These are phyloP conservation scores for Acanthochlamys bracteata DNA, from an alignment of 106 monocot species.

Conservation along the genomic window DNA sequence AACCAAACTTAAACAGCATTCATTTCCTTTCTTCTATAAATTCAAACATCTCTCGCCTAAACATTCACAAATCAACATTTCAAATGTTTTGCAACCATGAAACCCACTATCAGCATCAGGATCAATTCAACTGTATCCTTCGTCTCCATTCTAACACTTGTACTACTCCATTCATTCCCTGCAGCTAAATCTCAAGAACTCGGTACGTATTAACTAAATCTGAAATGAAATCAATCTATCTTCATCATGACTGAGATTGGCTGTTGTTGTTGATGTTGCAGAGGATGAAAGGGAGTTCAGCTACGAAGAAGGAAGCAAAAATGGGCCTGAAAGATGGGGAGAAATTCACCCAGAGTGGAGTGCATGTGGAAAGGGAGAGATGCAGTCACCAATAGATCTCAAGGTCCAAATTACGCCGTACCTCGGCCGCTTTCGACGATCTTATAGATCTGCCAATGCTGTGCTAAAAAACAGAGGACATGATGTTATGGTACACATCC, in stretches of 20 bases:
- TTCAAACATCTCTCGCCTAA: too few species aligned
- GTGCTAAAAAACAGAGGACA: constrained; percentile 53
- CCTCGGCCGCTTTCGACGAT: constrained; percentile 12
- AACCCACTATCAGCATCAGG: too few species aligned
- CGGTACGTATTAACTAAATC: too few species aligned
- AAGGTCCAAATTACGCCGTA: constrained; percentile 10
- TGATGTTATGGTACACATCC: constrained; percentile 47
- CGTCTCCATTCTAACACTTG: too few species aligned
- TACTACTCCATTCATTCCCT: too few species aligned
- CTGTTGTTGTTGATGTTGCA: constrained; percentile 6
- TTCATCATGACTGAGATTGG: not conserved
- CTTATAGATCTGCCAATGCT: constrained; percentile 36
- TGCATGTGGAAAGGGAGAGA: constrained; percentile 29
- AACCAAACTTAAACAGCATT: too few species aligned
- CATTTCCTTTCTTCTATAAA: too few species aligned
- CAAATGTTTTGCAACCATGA: too few species aligned
- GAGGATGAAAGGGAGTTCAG: constrained; percentile 55
- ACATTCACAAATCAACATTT: too few species aligned
- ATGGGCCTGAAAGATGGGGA: constrained; percentile 51
- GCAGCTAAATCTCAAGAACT: too few species aligned
- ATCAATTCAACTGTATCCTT: too few species aligned
- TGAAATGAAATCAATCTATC: too few species aligned
- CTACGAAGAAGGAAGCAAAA: constrained; percentile 21
- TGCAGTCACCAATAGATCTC: constrained; percentile 72
- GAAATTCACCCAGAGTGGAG: constrained; percentile 35